Conservation (phyloP, 495 filamentous ascomycete genomes). For the Trichoderma erinaceum region DNA sequence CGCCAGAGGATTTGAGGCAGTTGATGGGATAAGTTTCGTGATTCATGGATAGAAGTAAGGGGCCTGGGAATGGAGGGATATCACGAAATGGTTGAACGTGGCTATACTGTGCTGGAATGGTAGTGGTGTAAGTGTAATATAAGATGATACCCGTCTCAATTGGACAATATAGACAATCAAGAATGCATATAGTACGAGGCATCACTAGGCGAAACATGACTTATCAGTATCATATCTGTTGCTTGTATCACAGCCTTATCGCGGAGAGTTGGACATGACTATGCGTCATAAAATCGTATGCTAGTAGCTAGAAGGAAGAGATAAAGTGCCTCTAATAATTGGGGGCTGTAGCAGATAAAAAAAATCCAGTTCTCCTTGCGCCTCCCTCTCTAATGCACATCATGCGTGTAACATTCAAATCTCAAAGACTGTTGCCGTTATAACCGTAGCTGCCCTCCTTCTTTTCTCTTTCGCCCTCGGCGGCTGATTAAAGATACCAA, state of each 20-base stretch:
- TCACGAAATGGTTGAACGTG: background rate
- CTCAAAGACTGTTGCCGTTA: background rate
- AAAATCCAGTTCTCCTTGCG: conserved; percentile 1
- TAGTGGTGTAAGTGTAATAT: background rate
- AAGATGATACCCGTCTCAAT: conserved; percentile 6
- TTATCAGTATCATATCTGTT: background rate
- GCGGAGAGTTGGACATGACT: background rate
- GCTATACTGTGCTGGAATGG: background rate
- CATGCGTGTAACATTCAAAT: conserved; percentile 2
- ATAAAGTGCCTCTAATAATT: background rate
- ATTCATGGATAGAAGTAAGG: background rate
- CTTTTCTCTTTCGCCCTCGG: background rate
- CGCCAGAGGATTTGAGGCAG: conserved; percentile 85
- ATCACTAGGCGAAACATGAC: background rate
- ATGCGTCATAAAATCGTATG: background rate
- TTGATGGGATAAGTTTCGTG: conserved; percentile 72
- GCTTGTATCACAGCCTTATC: background rate
- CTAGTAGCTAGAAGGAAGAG: background rate
- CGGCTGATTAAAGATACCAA: background rate
- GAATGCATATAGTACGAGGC: background rate
- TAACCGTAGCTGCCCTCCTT: background rate
- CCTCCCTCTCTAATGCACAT: conserved; percentile 11
- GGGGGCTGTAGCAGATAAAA: background rate
- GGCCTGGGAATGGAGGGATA: background rate
- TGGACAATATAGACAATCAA: background rate